A percentile compares a stretch with the other conserved stretches of the same genome.
Evolutionary conservation across 176 grass and related monocot genomes (phyloP).

Genomic region (Aegilops sharonensis): DNA sequence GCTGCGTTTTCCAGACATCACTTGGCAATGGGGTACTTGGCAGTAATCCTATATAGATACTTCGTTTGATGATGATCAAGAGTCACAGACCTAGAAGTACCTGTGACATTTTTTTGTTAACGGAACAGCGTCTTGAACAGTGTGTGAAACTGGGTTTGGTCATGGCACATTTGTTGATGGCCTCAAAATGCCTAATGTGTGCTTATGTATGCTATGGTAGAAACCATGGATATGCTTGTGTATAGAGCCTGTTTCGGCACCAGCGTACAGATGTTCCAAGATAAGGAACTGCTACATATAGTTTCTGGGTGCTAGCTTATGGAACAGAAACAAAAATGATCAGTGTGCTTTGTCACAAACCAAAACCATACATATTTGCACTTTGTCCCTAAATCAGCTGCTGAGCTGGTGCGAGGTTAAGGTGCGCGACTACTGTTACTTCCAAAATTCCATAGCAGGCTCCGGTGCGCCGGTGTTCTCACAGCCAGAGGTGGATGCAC

Average conservation of each 20-base stretch:
- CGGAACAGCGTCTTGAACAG: not conserved
- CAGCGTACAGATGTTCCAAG: not conserved
- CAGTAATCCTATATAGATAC: constrained; percentile 9
- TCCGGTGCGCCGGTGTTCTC: too few species aligned
- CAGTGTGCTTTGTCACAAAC: not conserved
- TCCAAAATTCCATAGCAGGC: too few species aligned
- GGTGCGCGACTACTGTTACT: too few species aligned
- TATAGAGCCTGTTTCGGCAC: not conserved
- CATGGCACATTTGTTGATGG: not conserved
- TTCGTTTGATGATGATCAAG: not conserved
- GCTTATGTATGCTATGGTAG: not conserved
- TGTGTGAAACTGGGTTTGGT: not conserved
- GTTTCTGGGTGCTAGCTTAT: not conserved
- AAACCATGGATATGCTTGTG: not conserved
- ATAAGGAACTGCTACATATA: not conserved
- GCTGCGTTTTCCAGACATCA: constrained; percentile 35
- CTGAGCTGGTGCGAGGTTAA: too few species aligned
- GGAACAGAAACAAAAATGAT: too few species aligned
- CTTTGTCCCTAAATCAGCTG: too few species aligned
- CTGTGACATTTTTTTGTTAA: constrained; percentile 7
- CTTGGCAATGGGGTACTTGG: constrained; percentile 57
- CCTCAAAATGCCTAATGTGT: not conserved
- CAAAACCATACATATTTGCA: too few species aligned
- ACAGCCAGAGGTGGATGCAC: too few species aligned
- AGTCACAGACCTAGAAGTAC: not conserved